Percentiles rank a stretch among this genome's conserved stretches.
These are phyloP conservation scores for Fusarium luffae DNA, from an alignment of 2,329 filamentous ascomycete genomes.

Conservation along the genomic window DNA sequence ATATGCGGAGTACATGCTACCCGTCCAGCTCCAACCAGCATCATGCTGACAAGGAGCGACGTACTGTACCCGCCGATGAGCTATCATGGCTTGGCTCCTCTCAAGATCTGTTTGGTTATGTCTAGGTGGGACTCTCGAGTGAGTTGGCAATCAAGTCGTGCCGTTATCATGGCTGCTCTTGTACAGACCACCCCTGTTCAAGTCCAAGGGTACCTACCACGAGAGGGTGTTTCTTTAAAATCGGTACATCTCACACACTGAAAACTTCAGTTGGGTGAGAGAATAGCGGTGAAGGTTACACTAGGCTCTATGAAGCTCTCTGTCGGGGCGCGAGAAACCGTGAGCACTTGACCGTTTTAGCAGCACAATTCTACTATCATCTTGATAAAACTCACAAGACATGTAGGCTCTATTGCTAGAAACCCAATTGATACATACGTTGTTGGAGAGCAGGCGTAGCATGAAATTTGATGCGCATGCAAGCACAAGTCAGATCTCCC, in stretches of 20 bases:
- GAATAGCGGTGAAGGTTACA: constrained; percentile 46
- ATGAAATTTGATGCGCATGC: constrained; percentile 43
- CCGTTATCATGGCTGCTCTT: constrained; percentile 39
- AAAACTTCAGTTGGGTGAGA: constrained; percentile 33
- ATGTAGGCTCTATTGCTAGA: constrained; percentile 7
- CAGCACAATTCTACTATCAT: constrained; percentile 14
- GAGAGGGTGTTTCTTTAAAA: constrained; percentile 41
- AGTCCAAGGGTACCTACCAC: constrained; percentile 20
- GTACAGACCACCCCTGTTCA: constrained; percentile 35
- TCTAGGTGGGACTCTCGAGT: constrained; percentile 38
- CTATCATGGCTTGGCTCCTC: constrained; percentile 39
- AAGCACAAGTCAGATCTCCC: constrained; percentile 46
- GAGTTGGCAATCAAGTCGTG: constrained; percentile 46
- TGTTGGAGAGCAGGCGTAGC: constrained; percentile 26
- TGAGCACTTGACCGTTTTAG: constrained; percentile 22
- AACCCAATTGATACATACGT: constrained; percentile 16
- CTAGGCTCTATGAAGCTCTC: constrained; percentile 42
- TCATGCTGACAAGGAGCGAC: constrained; percentile 41
- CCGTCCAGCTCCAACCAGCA: constrained; percentile 35
- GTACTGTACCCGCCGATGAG: constrained; percentile 34
- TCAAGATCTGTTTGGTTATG: constrained; percentile 45
- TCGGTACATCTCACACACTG: constrained; percentile 39
- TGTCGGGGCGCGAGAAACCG: constrained; percentile 34
- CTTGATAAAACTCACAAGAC: constrained; percentile 1
- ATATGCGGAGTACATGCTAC: constrained; percentile 45